Percentiles rank a stretch among this genome's conserved stretches.
Conservation (phyloP, 2,329 filamentous ascomycete genomes). For the Grosmannia serpens region DNA sequence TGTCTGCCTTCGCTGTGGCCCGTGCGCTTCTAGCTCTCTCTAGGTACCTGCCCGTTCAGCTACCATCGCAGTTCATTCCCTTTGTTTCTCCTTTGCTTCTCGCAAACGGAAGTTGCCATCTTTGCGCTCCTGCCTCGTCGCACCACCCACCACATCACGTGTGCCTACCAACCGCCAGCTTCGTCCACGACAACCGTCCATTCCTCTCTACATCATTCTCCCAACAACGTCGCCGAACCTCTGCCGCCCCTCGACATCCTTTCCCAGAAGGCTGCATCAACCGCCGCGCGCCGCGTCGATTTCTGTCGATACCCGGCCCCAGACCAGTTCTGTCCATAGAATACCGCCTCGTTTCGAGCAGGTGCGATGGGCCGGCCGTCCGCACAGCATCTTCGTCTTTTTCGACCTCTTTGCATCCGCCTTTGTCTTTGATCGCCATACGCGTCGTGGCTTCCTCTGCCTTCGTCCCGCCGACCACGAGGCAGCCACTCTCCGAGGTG, state of each 20-base stretch:
- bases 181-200: not conserved
- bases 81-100: not conserved
- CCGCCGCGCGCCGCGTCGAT: not conserved
- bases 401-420: not conserved
- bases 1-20: not conserved
- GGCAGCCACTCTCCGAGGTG: not conserved
- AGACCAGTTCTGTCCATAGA: not conserved
- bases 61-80: not conserved
- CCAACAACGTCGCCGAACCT: not conserved
- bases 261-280: not conserved
- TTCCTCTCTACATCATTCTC: not conserved
- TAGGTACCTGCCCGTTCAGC: not conserved
- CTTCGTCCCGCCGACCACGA: not conserved
- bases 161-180: not conserved
- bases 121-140: not conserved
- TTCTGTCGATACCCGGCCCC: not conserved
- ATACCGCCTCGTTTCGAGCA: not conserved
- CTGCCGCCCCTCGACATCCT: not conserved
- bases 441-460: not conserved
- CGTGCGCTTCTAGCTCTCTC: not conserved
- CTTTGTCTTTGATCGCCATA: not conserved
- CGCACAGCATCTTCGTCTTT: not conserved
- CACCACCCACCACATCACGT: not conserved
- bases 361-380: not conserved
- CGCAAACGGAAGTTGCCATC: not conserved